Conservation (phyloP, 352 stramenopile species). For the Pythium sp. region DNA sequence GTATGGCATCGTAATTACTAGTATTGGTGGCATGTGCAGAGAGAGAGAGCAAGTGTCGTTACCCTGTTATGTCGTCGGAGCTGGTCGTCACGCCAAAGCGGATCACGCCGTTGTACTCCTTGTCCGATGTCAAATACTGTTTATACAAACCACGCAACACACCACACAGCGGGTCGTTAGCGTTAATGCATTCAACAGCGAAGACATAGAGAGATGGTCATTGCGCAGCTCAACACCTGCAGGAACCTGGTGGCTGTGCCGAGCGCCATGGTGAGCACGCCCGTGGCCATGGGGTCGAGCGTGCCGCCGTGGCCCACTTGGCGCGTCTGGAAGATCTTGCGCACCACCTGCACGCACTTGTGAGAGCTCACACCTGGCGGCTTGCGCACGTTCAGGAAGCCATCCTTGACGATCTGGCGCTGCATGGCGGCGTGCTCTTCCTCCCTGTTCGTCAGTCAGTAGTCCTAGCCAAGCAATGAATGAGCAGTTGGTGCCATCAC, state of each 20-base stretch:
- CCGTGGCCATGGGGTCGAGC: conserved; percentile 87
- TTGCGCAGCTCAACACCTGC: conserved; percentile 28
- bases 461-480: not conserved
- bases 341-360: conserved; percentile 63
- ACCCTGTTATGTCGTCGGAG: conserved; percentile 83
- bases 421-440: conserved; percentile 9
- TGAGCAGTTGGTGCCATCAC: not conserved
- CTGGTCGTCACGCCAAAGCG: conserved; percentile 77
- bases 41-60: not conserved
- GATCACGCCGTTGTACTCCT: conserved; percentile 74
- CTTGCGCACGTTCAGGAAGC: conserved; percentile 85
- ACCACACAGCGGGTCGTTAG: not conserved
- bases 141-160: not conserved
- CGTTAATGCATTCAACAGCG: not conserved
- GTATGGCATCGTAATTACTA: not conserved
- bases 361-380: conserved; percentile 75
- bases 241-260: conserved; percentile 83
- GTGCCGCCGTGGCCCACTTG: conserved; percentile 81
- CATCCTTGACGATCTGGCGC: conserved; percentile 21
- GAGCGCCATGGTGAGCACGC: conserved; percentile 78
- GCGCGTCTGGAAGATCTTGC: conserved; percentile 68
- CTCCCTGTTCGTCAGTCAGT: not conserved
- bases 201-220: not conserved
- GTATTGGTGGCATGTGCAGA: not conserved
- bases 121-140: conserved; percentile 62